These are phyloP conservation scores for Aspergillus unguis DNA, from an alignment of 2,329 filamentous ascomycete genomes.

Conservation along the genomic window DNA sequence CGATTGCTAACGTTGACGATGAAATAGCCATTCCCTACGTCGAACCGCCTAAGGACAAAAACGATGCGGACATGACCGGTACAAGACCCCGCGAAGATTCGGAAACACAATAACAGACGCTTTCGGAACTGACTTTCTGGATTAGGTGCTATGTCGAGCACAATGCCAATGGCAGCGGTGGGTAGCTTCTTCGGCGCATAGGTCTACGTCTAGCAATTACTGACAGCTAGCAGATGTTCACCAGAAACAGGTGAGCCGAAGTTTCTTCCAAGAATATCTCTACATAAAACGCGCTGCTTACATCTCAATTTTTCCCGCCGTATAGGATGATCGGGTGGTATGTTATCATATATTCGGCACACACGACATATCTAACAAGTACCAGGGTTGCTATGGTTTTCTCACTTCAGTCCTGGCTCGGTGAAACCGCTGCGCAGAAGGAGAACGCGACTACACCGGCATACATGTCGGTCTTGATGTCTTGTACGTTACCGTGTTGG, in stretches of 20 bases:
- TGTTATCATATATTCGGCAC: constrained; percentile 12
- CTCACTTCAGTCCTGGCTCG: constrained; percentile 48
- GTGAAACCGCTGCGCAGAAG: constrained; percentile 48
- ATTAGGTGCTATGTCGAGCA: constrained; percentile 64
- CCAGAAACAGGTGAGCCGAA: constrained; percentile 69
- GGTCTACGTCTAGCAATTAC: constrained; percentile 13
- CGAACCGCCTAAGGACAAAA: constrained; percentile 65
- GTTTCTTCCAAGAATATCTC: not conserved
- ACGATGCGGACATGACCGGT: constrained; percentile 66
- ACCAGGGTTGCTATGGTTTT: constrained; percentile 48
- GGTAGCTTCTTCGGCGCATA: constrained; percentile 28
- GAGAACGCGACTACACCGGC: constrained; percentile 66
- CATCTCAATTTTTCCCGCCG: constrained; percentile 9
- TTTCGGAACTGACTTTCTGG: constrained; percentile 18
- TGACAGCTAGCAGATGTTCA: constrained; percentile 67
- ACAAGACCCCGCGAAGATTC: constrained; percentile 34
- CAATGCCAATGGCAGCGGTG: constrained; percentile 87
- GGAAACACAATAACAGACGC: not conserved
- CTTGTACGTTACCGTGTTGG: constrained; percentile 53
- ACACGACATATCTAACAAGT: constrained; percentile 16
- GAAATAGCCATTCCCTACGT: constrained; percentile 79
- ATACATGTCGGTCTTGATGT: constrained; percentile 75
- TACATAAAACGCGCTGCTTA: constrained; percentile 1
- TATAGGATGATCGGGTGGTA: constrained; percentile 63
- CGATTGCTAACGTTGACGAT: constrained; percentile 14